Percentiles rank a stretch among this genome's conserved stretches.
phyloP scores from a whole-genome alignment of 768 basidiomycete genomes.

The Suillus weaverae region DNA sequence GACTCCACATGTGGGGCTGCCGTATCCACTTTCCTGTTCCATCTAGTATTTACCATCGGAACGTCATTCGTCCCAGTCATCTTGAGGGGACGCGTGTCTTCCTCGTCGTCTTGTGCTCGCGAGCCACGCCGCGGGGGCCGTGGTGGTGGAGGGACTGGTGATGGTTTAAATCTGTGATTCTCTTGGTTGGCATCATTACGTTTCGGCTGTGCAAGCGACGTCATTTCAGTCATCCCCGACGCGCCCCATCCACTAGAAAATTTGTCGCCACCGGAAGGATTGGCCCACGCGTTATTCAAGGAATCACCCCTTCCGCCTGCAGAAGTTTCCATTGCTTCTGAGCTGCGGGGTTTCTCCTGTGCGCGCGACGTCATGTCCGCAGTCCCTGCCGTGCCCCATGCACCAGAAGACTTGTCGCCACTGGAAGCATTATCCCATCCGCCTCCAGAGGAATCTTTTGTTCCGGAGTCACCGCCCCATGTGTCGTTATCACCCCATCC shows the following conservation, averaged over 20 bases:
- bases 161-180: conserved; percentile 13
- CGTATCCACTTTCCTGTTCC: conserved; percentile 11
- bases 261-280: background rate
- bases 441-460: background rate
- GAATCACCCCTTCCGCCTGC: background rate
- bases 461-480: background rate
- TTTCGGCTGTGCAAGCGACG: background rate
- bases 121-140: conserved; percentile 19
- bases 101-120: conserved; percentile 14
- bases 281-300: background rate
- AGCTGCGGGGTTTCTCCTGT: background rate
- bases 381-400: background rate
- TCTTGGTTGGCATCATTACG: conserved; percentile 2
- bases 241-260: background rate
- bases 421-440: background rate
- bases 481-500: background rate
- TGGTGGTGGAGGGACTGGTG: conserved; percentile 22
- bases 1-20: background rate
- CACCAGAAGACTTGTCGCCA: too few relatives aligned
- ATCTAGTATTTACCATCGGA: conserved; percentile 17
- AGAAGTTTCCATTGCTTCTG: background rate
- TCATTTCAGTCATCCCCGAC: background rate
- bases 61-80: conserved; percentile 27
- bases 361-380: background rate
- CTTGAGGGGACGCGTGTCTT: conserved; percentile 10